Evolutionary conservation across 305 asterid genomes (phyloP).

Genomic region (Fraxinus albicans): DNA sequence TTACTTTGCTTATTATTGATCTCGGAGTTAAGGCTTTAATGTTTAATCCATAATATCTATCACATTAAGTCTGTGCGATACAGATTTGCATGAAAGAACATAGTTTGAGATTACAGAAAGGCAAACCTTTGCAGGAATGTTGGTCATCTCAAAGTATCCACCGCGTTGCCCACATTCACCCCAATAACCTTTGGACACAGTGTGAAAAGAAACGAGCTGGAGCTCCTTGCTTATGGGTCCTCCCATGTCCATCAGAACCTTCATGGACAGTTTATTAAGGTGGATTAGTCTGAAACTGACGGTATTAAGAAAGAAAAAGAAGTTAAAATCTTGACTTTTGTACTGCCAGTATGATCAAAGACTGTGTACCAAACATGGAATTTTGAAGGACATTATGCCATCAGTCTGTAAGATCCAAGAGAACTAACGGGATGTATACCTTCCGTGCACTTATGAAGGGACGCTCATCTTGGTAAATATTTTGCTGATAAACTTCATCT

Average conservation of each 20-base stretch:
- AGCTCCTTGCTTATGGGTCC: constrained; percentile 76
- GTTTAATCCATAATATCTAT: neutral
- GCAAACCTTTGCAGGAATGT: constrained; percentile 78
- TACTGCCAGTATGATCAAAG: neutral
- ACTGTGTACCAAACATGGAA: neutral
- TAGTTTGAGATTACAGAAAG: neutral
- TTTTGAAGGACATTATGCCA: neutral
- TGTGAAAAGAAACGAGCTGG: constrained; percentile 93
- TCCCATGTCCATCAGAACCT: constrained; percentile 94
- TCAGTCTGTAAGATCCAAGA: constrained; percentile 17
- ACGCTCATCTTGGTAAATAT: constrained; percentile 95
- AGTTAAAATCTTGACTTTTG: neutral
- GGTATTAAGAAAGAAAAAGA: neutral
- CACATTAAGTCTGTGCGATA: neutral
- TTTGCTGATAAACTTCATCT: constrained; percentile 99
- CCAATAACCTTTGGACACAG: constrained; percentile 92
- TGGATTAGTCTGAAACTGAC: neutral
- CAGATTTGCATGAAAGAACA: neutral
- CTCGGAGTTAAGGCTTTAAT: neutral
- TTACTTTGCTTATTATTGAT: neutral
- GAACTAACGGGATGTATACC: constrained; percentile 41
- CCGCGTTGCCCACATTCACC: constrained; percentile 99
- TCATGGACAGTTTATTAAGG: neutral
- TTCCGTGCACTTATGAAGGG: constrained; percentile 90
- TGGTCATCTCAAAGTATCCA: constrained; percentile 98